These are phyloP conservation scores for Bipolaris cookei DNA, from an alignment of 2,329 filamentous ascomycete species.

Conservation along the genomic window DNA sequence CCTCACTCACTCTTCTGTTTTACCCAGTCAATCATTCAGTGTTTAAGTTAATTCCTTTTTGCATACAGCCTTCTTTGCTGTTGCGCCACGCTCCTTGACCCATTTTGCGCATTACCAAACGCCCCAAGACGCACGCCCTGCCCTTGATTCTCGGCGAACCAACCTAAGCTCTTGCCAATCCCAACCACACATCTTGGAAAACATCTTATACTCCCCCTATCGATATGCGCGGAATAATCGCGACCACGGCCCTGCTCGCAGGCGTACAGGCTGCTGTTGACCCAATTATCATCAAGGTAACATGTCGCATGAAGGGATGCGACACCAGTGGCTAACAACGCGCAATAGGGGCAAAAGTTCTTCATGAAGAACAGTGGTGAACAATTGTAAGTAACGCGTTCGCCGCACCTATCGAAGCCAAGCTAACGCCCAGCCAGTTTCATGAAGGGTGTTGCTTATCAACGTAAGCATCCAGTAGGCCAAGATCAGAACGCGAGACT, in stretches of 20 bases:
- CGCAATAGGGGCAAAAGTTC: slow-evolving; percentile 79
- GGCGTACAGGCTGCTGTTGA: slow-evolving; percentile 63
- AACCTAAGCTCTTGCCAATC: slow-evolving; percentile 36
- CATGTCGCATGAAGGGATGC: slow-evolving; percentile 8
- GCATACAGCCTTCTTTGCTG: slow-evolving; percentile 30
- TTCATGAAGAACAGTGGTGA: slow-evolving; percentile 84
- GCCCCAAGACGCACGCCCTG: slow-evolving; percentile 15
- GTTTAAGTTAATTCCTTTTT: slow-evolving; percentile 28
- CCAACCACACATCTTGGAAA: slow-evolving; percentile 32
- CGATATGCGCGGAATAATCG: slow-evolving; percentile 62
- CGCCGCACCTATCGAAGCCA: slow-evolving; percentile 2
- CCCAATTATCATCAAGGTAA: slow-evolving; percentile 73
- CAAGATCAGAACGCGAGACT: slow-evolving; percentile 9
- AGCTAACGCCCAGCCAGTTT: slow-evolving; percentile 58
- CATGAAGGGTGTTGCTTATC: slow-evolving; percentile 94
- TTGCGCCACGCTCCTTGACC: slow-evolving; percentile 34
- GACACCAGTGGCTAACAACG: slow-evolving; percentile 15
- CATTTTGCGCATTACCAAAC: slow-evolving; percentile 16
- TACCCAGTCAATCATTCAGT: slow-evolving; percentile 40
- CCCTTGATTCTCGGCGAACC: slow-evolving; percentile 31
- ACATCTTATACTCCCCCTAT: slow-evolving; percentile 30
- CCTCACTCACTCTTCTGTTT: slow-evolving; percentile 37
- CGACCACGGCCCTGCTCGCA: slow-evolving; percentile 60
- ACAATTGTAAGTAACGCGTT: slow-evolving; percentile 59
- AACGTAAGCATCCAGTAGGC: slow-evolving; percentile 56